These are phyloP conservation scores for Penicillium argentinense DNA, from an alignment of 495 filamentous ascomycete species.

Conservation along the genomic window DNA sequence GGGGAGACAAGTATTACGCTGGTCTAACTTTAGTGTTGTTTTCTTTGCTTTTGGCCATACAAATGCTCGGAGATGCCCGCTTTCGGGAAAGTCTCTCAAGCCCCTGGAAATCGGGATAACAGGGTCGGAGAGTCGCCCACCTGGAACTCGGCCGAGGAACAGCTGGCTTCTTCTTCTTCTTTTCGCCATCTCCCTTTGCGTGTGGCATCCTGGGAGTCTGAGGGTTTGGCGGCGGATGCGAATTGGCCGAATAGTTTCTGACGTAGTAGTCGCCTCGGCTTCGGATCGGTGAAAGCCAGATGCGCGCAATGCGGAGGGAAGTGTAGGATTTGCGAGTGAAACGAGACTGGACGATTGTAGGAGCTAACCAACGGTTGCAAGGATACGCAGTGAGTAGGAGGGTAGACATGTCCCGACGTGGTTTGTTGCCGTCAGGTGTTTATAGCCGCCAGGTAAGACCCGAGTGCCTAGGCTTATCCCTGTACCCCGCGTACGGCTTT, in stretches of 20 bases:
- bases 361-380: slow-evolving; percentile 7
- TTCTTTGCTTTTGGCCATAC: not conserved
- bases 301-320: not conserved
- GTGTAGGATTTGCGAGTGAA: not conserved
- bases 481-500: slow-evolving; percentile 29
- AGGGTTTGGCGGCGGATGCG: slow-evolving; percentile 1
- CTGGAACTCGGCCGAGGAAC: slow-evolving; percentile 40
- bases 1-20: slow-evolving; percentile 87
- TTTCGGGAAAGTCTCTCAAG: not conserved
- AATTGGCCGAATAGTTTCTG: slow-evolving; percentile 12
- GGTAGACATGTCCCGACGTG: slow-evolving; percentile 12
- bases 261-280: not conserved
- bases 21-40: slow-evolving; percentile 8
- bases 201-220: slow-evolving; percentile 19
- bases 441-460: slow-evolving; percentile 16
- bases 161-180: slow-evolving; percentile 26
- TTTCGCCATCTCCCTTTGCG: slow-evolving; percentile 13
- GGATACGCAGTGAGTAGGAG: slow-evolving; percentile 1
- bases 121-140: slow-evolving; percentile 3
- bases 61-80: not conserved
- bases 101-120: not conserved
- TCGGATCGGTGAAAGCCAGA: not conserved
- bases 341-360: not conserved
- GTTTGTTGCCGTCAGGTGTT: slow-evolving; percentile 7
- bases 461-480: slow-evolving; percentile 30